These are phyloP conservation scores for Globisporangium megalacanthum DNA, from an alignment of 352 stramenopile genomes.

Conservation along the genomic window DNA sequence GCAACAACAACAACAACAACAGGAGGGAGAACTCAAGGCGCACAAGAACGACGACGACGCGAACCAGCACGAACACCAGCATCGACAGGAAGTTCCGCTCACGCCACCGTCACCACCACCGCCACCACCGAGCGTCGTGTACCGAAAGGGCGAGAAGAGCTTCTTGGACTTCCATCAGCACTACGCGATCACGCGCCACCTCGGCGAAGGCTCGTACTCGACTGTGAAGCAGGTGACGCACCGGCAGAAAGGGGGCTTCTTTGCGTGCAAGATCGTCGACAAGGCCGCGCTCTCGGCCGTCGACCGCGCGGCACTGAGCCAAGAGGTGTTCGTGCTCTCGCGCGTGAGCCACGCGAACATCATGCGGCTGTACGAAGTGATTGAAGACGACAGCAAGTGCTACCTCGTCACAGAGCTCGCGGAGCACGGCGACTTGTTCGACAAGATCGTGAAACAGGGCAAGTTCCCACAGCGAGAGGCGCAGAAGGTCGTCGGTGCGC, in stretches of 20 bases:
- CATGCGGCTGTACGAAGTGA: constrained; percentile 91
- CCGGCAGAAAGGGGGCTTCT: constrained; percentile 63
- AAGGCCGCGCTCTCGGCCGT: constrained; percentile 68
- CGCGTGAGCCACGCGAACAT: constrained; percentile 85
- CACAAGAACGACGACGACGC: not conserved
- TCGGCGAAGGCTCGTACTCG: constrained; percentile 86
- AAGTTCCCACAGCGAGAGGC: constrained; percentile 63
- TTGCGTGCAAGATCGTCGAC: constrained; percentile 83
- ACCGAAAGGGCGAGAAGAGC: constrained; percentile 73
- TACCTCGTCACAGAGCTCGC: constrained; percentile 98
- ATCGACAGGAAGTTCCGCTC: not conserved
- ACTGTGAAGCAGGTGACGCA: constrained; percentile 86
- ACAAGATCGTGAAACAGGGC: constrained; percentile 82
- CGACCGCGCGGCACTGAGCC: constrained; percentile 62
- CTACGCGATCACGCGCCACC: constrained; percentile 71
- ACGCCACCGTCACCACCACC: not conserved
- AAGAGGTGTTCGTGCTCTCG: constrained; percentile 67
- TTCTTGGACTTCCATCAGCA: constrained; percentile 82
- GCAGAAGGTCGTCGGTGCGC: constrained; percentile 56
- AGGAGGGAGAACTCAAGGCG: not conserved
- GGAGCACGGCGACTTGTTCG: constrained; percentile 85
- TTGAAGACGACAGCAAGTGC: constrained; percentile 92
- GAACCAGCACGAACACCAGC: constrained; percentile 1
- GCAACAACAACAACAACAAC: not conserved
- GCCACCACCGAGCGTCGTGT: constrained; percentile 28